Evolutionary conservation across 1,284 basidiomycete genomes (phyloP).

Genomic region (Volvariella volvacea): DNA sequence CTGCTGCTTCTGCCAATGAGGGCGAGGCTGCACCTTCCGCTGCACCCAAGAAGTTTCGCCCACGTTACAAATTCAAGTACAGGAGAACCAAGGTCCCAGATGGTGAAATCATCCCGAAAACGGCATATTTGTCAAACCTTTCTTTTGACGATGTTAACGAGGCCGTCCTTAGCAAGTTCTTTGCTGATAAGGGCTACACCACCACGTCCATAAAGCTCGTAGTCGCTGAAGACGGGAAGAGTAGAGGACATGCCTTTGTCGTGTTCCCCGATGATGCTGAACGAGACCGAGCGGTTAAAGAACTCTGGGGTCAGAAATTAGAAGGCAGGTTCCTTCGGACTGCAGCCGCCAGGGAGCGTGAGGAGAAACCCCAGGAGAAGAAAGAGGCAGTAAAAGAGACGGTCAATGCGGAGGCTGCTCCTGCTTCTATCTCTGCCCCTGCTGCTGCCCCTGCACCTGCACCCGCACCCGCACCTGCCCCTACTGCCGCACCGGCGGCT

Average conservation of each 20-base stretch:
- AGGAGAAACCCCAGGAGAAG: conserved; percentile 37
- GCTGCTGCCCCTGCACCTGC: no score
- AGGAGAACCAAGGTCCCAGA: conserved; percentile 74
- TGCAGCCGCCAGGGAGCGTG: conserved; percentile 79
- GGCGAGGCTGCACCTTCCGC: conserved; percentile 27
- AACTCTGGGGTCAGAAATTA: conserved; percentile 78
- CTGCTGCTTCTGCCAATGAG: conserved; percentile 26
- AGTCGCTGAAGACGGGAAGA: no score
- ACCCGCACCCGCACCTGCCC: no score
- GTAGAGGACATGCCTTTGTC: conserved; percentile 94
- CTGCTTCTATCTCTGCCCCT: no score
- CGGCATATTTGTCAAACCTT: no score
- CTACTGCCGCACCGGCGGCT: no score
- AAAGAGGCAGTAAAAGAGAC: conserved; percentile 21
- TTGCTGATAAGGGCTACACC: conserved; percentile 75
- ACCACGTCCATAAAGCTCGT: no score
- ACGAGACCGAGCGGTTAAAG: conserved; percentile 80
- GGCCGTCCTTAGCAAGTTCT: conserved; percentile 66
- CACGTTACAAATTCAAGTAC: conserved; percentile 60
- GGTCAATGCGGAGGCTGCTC: conserved; percentile 7
- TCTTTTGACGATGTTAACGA: no score
- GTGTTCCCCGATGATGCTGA: conserved; percentile 80
- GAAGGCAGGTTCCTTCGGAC: conserved; percentile 77
- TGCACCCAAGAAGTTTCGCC: conserved; percentile 42
- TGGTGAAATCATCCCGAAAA: no score